Evolutionary conservation across 371 early-diverging fungal genomes (phyloP).

Genomic region (Rhizopus delemar): DNA sequence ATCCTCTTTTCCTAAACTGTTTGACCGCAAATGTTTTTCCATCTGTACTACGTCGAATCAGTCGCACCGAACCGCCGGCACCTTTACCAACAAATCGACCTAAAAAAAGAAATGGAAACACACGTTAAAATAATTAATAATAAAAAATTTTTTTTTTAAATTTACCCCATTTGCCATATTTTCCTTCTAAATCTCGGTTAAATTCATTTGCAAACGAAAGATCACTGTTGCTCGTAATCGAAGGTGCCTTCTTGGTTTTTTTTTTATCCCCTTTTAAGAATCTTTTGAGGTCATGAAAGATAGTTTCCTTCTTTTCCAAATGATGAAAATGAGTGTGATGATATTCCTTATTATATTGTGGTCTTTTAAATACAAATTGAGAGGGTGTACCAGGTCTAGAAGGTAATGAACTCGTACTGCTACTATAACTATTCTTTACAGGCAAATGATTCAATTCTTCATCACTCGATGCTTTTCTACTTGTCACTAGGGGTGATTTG

Average conservation of each 20-base stretch:
- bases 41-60: constrained; percentile 57
- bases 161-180: constrained; percentile 41
- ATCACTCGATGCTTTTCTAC: not conserved
- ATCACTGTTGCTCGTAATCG: constrained; percentile 22
- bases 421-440: not conserved
- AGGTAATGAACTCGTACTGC: constrained; percentile 3
- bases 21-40: constrained; percentile 76
- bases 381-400: constrained; percentile 34
- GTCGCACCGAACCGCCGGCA: constrained; percentile 75
- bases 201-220: constrained; percentile 46
- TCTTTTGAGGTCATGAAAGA: constrained; percentile 57
- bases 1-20: constrained; percentile 73
- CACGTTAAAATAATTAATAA: not conserved
- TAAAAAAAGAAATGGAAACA: not conserved
- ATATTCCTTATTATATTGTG: constrained; percentile 47
- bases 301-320: constrained; percentile 46
- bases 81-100: constrained; percentile 75
- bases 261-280: constrained; percentile 39
- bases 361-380: constrained; percentile 53
- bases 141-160: not conserved
- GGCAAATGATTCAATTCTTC: not conserved
- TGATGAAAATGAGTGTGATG: constrained; percentile 52
- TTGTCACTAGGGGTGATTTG: too few species aligned
- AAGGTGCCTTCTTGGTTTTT: constrained; percentile 29
- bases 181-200: constrained; percentile 32